Conservation (phyloP, 2,329 filamentous ascomycete genomes). For the Leptographium radiaticola region DNA sequence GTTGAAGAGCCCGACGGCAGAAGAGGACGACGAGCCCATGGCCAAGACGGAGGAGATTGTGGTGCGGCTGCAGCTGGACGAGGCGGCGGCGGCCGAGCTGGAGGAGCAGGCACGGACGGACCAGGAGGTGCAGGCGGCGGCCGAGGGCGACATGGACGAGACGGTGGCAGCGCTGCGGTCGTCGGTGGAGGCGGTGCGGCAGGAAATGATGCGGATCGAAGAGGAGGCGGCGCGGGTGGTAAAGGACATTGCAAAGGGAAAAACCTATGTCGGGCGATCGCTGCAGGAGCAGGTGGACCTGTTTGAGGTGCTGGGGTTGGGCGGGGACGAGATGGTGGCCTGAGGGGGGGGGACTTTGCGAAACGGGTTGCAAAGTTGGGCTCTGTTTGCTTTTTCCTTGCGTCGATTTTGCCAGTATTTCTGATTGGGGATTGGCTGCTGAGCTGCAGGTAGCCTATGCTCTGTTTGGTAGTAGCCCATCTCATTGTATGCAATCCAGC, state of each 20-base stretch:
- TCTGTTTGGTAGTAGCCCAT: too few species aligned
- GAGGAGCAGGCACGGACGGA: conserved; percentile 46
- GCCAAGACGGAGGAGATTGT: conserved; percentile 23
- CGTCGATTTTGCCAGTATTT: too few species aligned
- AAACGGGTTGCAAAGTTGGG: background rate
- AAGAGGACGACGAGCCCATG: background rate
- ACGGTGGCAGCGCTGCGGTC: conserved; percentile 9
- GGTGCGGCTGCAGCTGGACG: conserved; percentile 28
- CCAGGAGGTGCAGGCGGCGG: conserved; percentile 7
- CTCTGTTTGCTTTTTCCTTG: too few species aligned
- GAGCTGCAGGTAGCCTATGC: too few species aligned
- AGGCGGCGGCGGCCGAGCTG: conserved; percentile 53
- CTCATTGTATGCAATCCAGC: too few species aligned
- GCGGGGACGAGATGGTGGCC: conserved; percentile 1
- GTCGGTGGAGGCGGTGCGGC: conserved; percentile 9
- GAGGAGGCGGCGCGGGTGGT: conserved; percentile 11
- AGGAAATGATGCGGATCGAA: conserved; percentile 11
- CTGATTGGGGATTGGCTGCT: too few species aligned
- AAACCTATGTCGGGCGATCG: conserved; percentile 7
- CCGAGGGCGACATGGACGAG: conserved; percentile 8
- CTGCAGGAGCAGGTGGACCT: conserved; percentile 12
- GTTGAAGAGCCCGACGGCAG: background rate
- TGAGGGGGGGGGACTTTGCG: background rate
- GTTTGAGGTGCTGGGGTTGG: conserved; percentile 4
- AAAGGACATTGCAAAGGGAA: conserved; percentile 6